phyloP scores from a whole-genome alignment of 768 basidiomycete genomes.

The Tricholoma furcatifolium region DNA sequence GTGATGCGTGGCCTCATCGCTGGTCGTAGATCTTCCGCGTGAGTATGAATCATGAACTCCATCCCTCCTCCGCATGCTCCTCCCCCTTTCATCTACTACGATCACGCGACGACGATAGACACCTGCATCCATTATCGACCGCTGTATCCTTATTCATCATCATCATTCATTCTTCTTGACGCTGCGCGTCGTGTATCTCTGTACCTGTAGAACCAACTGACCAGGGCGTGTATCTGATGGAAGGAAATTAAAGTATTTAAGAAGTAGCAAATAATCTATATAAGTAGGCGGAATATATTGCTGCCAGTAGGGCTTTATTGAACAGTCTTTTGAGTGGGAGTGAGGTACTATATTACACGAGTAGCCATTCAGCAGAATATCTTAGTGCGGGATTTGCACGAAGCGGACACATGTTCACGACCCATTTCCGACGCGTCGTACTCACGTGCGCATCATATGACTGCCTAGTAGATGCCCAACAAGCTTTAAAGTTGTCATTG shows the following conservation, averaged over 20 bases:
- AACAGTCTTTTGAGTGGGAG: too few species aligned
- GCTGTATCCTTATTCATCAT: background rate
- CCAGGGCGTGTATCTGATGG: background rate
- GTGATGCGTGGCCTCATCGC: slow-evolving; percentile 27
- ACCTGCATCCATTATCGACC: background rate
- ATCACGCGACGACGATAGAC: background rate
- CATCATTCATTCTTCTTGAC: background rate
- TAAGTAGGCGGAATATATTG: background rate
- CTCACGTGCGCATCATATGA: too few species aligned
- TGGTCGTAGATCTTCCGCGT: slow-evolving; percentile 5
- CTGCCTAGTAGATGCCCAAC: too few species aligned
- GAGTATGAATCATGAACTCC: background rate
- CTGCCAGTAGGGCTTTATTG: too few species aligned
- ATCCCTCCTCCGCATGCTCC: background rate
- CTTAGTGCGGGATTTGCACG: too few species aligned
- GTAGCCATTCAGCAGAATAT: too few species aligned
- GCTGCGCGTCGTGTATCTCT: slow-evolving; percentile 8
- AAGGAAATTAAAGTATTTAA: background rate
- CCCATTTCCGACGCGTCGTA: too few species aligned
- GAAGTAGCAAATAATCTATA: background rate
- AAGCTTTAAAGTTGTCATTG: too few species aligned
- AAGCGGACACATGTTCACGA: too few species aligned
- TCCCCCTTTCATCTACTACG: background rate
- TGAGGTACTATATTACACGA: too few species aligned
- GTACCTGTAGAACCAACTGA: background rate